These are phyloP conservation scores for Apophysomyces variabilis DNA, from an alignment of 371 early-diverging fungal species.

Conservation along the genomic window DNA sequence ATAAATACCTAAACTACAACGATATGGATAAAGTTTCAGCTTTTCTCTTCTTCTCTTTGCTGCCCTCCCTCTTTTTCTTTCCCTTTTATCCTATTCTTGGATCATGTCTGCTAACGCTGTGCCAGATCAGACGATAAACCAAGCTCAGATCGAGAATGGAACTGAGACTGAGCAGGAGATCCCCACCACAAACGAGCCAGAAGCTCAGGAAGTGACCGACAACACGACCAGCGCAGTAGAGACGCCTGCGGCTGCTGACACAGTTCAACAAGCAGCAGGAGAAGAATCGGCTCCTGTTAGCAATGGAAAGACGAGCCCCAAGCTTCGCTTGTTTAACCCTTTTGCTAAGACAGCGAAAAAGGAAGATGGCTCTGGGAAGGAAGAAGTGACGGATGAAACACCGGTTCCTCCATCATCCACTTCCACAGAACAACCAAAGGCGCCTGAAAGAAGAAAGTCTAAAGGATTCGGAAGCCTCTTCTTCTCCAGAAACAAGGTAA, in stretches of 20 bases:
- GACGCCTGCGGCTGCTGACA: not conserved
- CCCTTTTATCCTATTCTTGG: not conserved
- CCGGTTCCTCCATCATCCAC: not conserved
- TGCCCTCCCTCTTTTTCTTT: not conserved
- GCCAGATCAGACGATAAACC: not conserved
- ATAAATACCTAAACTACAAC: not conserved
- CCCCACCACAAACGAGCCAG: not conserved
- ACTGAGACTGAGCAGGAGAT: not conserved
- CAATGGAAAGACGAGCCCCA: constrained; percentile 13
- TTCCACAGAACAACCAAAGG: not conserved
- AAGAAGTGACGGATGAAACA: constrained; percentile 9
- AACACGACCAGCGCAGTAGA: not conserved
- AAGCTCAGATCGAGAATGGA: not conserved
- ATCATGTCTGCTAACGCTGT: constrained; percentile 1
- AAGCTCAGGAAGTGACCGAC: not conserved
- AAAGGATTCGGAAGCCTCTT: constrained; percentile 21
- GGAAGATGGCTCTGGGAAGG: constrained; percentile 15
- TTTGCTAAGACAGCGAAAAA: constrained; percentile 13
- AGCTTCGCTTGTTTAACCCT: constrained; percentile 12
- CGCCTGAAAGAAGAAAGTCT: constrained; percentile 16
- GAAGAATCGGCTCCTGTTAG: not conserved
- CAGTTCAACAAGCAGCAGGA: not conserved
- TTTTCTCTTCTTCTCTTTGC: too few relatives aligned
- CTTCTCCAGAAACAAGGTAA: constrained; percentile 23
- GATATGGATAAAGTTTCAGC: not conserved